Conservation (phyloP, 768 basidiomycete genomes). For the Suillus occidentalis region DNA sequence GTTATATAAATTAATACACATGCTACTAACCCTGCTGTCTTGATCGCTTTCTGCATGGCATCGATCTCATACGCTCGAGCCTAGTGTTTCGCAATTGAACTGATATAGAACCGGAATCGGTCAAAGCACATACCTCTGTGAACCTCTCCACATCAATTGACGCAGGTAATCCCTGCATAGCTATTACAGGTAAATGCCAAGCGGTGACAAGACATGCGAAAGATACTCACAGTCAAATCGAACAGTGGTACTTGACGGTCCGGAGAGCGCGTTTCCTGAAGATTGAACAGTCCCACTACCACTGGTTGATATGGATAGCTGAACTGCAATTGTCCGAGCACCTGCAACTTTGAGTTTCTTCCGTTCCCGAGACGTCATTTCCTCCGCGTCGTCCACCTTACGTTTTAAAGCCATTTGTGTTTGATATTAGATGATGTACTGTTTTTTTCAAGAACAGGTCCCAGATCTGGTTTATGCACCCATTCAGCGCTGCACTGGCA, state of each 20-base stretch:
- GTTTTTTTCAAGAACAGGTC: slow-evolving; percentile 20
- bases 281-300: slow-evolving; percentile 11
- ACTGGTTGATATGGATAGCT: slow-evolving; percentile 30
- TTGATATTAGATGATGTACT: slow-evolving; percentile 29
- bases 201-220: background rate
- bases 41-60: slow-evolving; percentile 88
- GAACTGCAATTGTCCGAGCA: slow-evolving; percentile 70
- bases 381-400: slow-evolving; percentile 30
- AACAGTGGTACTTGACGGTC: slow-evolving; percentile 40
- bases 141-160: slow-evolving; percentile 88
- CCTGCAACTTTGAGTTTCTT: slow-evolving; percentile 68
- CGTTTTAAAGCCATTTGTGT: slow-evolving; percentile 44
- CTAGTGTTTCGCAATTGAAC: slow-evolving; percentile 38
- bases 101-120: background rate
- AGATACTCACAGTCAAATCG: slow-evolving; percentile 42
- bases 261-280: slow-evolving; percentile 33
- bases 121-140: slow-evolving; percentile 56
- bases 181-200: slow-evolving; percentile 30
- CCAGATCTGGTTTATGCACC: slow-evolving; percentile 14
- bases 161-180: slow-evolving; percentile 60
- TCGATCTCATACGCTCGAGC: slow-evolving; percentile 86
- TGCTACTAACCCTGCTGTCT: slow-evolving; percentile 60
- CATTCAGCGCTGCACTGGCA: slow-evolving; percentile 19
- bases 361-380: slow-evolving; percentile 46
- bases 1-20: background rate